These are phyloP conservation scores for Asterionellopsis glacialis DNA, from an alignment of 108 stramenopile species.

Conservation along the genomic window DNA sequence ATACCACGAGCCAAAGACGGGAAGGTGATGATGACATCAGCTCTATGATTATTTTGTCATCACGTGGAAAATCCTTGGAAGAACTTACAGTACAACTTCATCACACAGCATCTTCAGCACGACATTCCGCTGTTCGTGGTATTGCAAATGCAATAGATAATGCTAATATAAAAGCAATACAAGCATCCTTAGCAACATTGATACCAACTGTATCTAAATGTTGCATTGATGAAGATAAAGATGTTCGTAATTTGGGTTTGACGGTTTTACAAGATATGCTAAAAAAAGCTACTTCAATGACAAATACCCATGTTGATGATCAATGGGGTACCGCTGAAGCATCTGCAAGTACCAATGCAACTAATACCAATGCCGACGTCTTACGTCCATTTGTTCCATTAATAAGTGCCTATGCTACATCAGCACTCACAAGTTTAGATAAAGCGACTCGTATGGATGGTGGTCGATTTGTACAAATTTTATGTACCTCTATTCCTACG, in stretches of 20 bases:
- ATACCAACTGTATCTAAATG: slow-evolving; percentile 32
- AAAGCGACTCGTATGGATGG: slow-evolving; percentile 52
- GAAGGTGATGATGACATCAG: slow-evolving; percentile 12
- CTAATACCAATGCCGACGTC: slow-evolving; percentile 6
- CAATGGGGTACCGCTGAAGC: neutral
- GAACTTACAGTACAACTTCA: slow-evolving; percentile 42
- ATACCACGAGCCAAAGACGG: slow-evolving; percentile 12
- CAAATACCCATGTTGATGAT: neutral
- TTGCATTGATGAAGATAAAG: slow-evolving; percentile 64
- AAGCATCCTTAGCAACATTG: slow-evolving; percentile 40
- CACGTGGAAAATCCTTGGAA: slow-evolving; percentile 54
- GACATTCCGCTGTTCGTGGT: slow-evolving; percentile 63
- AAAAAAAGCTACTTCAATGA: slow-evolving; percentile 7
- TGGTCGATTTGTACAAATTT: slow-evolving; percentile 32
- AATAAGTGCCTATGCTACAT: slow-evolving; percentile 55
- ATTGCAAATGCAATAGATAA: slow-evolving; percentile 49
- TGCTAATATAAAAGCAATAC: slow-evolving; percentile 23
- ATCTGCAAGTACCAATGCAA: neutral
- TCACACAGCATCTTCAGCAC: slow-evolving; percentile 65
- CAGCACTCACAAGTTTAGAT: slow-evolving; percentile 80
- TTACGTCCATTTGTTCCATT: slow-evolving; percentile 57
- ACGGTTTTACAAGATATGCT: slow-evolving; percentile 43
- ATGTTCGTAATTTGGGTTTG: slow-evolving; percentile 52
- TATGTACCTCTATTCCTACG: slow-evolving; percentile 33
- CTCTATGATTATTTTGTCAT: slow-evolving; percentile 40